These are phyloP conservation scores for Mycena filopes DNA, from an alignment of 768 basidiomycete species.

Conservation along the genomic window DNA sequence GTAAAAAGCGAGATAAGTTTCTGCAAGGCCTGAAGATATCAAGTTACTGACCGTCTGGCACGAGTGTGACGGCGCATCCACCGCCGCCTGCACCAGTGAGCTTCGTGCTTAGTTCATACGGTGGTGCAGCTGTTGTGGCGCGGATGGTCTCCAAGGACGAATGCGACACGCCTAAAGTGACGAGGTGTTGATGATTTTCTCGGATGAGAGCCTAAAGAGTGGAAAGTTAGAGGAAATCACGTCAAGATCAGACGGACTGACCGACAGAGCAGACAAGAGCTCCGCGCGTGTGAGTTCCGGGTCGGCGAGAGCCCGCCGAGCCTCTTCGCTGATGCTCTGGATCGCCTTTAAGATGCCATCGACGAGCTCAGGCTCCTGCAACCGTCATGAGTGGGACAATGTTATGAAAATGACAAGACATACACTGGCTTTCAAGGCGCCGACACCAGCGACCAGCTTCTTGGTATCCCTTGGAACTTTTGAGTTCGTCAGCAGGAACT, in stretches of 20 bases:
- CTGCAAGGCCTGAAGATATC: neutral
- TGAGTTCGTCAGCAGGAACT: conserved; percentile 93
- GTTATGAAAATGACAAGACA: conserved; percentile 33
- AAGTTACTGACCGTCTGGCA: conserved; percentile 84
- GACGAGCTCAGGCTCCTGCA: conserved; percentile 84
- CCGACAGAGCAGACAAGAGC: conserved; percentile 75
- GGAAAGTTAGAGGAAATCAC: conserved; percentile 27
- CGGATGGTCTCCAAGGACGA: conserved; percentile 86
- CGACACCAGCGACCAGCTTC: conserved; percentile 91
- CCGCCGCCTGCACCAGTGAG: conserved; percentile 98
- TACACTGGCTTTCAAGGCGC: conserved; percentile 71
- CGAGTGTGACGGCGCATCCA: conserved; percentile 95
- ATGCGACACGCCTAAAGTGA: conserved; percentile 91
- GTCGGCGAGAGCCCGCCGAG: conserved; percentile 77
- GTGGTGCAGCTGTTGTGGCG: conserved; percentile 68
- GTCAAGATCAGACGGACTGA: conserved; percentile 51
- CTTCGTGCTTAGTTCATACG: conserved; percentile 87
- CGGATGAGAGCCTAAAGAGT: conserved; percentile 75
- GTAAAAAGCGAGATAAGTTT: conserved; percentile 17
- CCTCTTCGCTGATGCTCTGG: conserved; percentile 87
- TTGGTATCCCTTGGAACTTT: conserved; percentile 95
- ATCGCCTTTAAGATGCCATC: conserved; percentile 82
- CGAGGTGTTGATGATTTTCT: conserved; percentile 90
- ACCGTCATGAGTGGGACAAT: conserved; percentile 27
- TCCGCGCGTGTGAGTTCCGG: conserved; percentile 73